phyloP scores from a whole-genome alignment of 2,329 filamentous ascomycete species.

The Epichloe uncinata region DNA sequence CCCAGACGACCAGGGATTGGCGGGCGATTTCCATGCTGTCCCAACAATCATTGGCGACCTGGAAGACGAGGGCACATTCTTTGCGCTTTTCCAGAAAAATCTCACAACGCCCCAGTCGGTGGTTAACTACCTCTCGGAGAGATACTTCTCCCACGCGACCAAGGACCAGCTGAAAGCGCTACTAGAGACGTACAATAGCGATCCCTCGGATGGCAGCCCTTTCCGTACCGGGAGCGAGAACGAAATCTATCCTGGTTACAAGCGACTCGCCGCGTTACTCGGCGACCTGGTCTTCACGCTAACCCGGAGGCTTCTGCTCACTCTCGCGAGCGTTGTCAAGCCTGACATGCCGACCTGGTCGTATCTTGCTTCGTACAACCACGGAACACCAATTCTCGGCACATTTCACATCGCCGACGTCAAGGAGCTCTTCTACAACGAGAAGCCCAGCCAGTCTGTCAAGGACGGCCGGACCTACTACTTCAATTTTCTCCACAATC shows the following conservation, averaged over 20 bases:
- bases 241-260: conserved; percentile 63
- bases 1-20: conserved; percentile 21
- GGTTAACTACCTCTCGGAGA: conserved; percentile 43
- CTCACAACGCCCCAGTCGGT: conserved; percentile 21
- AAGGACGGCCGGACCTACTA: conserved; percentile 54
- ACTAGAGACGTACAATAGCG: conserved; percentile 46
- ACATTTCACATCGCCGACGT: conserved; percentile 65
- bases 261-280: conserved; percentile 60
- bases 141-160: conserved; percentile 47
- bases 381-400: conserved; percentile 57
- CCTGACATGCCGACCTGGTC: conserved; percentile 55
- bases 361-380: conserved; percentile 60
- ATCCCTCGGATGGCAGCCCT: conserved; percentile 48
- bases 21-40: conserved; percentile 43
- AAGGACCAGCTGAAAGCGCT: conserved; percentile 37
- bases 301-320: conserved; percentile 51
- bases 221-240: conserved; percentile 58
- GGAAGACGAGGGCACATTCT: conserved; percentile 2
- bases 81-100: neutral
- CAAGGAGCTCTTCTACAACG: conserved; percentile 53
- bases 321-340: conserved; percentile 28
- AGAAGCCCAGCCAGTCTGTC: conserved; percentile 48
- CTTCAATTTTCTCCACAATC: conserved; percentile 54
- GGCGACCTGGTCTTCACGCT: conserved; percentile 67
- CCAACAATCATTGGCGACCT: conserved; percentile 3